Evolutionary conservation across 768 basidiomycete genomes (phyloP), one percentile per base, ranked within the genome.

Genomic region (Mycena rosella): DNA sequence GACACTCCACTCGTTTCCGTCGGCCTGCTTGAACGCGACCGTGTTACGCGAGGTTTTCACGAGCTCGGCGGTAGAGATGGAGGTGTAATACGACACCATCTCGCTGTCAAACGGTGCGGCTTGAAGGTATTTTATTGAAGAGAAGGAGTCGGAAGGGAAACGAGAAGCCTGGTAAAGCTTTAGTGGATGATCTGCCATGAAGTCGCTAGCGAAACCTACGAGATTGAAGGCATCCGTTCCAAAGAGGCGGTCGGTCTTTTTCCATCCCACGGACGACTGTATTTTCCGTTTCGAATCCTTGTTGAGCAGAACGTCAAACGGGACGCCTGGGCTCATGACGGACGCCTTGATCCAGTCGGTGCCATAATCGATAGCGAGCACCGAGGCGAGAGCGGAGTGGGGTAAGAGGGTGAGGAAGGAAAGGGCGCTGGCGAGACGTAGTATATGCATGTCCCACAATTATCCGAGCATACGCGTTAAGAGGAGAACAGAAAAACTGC

Each of bases 311-410:
- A 99, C 94, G 80, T 99, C 98, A 73, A 99, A 97, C 5, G 97
- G 96, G 34, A 94, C 81, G 49, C 95, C 96, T 1, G 96, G 96
- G 75, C 96, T 96, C 86, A 98, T 92, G 63, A 99, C 83, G 5
- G 96, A 96, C 30, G 96, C 94, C 80, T 98, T 99, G 75, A 96
- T 98, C 87, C 91, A 96, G 81, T 99, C 98, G 20, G 94, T 88
- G 76, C 98, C 98, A 87, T 98, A 98, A 89, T 99, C 98, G 75
- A 99, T 94, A 22, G 96, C 96, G 53, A 99, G 88, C 15, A 99
- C 87, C 3, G 96, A 89, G 24, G 91, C 93, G 45, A 87, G 79
- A n/a, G 84, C 81, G 47, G 82, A 75, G 49, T 82, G 78, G 36
- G 86, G 83, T 24, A 85, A 67, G 36, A 78, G 74, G 20, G 78